These are phyloP conservation scores for Aureobasidium sp. DNA, from an alignment of 2,329 filamentous ascomycete genomes.

Conservation along the genomic window DNA sequence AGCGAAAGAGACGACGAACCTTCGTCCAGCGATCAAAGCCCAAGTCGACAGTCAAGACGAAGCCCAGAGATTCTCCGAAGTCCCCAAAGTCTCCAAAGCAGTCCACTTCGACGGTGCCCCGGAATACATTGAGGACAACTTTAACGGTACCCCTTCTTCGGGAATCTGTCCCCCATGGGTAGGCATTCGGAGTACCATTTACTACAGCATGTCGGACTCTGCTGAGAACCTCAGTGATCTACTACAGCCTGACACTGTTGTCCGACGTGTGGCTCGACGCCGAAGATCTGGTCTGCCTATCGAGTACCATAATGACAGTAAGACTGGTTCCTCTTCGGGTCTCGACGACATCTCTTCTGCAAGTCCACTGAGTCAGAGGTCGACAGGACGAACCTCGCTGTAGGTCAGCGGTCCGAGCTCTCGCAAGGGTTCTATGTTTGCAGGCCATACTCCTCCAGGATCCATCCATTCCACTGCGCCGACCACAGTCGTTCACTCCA, in stretches of 20 bases:
- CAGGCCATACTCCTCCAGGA: neutral
- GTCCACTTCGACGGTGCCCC: conserved; percentile 13
- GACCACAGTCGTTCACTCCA: neutral
- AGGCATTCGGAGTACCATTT: neutral
- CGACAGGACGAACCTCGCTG: conserved; percentile 29
- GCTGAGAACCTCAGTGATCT: conserved; percentile 7
- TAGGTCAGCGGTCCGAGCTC: conserved; percentile 19
- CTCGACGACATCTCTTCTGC: neutral
- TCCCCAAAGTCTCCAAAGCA: conserved; percentile 1
- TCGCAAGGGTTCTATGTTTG: neutral
- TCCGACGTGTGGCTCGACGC: neutral
- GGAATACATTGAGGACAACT: conserved; percentile 12
- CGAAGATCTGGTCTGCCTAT: neutral
- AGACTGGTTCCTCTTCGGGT: neutral
- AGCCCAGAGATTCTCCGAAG: neutral
- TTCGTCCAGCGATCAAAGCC: neutral
- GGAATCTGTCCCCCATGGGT: conserved; percentile 6
- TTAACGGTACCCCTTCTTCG: neutral
- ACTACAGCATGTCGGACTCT: conserved; percentile 5
- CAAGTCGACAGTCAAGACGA: neutral
- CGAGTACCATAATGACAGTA: neutral
- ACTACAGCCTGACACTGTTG: neutral
- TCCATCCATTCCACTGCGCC: neutral
- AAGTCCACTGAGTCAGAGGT: conserved; percentile 26
- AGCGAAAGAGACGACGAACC: neutral